A percentile compares a stretch with the other conserved stretches of the same genome.
These are phyloP conservation scores for Knoxdaviesia capensis DNA, from an alignment of 2,329 filamentous ascomycete genomes.

Conservation along the genomic window DNA sequence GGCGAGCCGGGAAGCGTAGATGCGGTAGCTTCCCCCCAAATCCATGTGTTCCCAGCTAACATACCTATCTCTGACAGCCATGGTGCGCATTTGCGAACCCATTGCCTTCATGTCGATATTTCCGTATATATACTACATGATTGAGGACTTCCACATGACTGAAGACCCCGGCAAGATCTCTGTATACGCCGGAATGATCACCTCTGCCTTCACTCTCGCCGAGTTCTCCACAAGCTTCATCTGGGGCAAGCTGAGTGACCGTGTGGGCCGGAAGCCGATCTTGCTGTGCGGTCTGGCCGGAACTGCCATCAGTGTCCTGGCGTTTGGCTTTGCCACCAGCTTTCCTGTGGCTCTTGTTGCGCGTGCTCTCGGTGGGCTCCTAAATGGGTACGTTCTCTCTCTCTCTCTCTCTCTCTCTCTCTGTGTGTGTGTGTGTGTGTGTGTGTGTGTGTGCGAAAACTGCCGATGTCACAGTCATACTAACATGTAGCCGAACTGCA, in stretches of 20 bases:
- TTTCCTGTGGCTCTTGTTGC: conserved; percentile 69
- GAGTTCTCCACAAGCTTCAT: conserved; percentile 85
- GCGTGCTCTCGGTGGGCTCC: conserved; percentile 68
- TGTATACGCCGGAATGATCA: conserved; percentile 88
- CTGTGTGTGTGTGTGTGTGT: too few relatives aligned
- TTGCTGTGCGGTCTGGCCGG: conserved; percentile 76
- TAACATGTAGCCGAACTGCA: conserved; percentile 14
- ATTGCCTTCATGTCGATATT: conserved; percentile 99
- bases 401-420: too few relatives aligned
- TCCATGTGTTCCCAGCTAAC: too few relatives aligned
- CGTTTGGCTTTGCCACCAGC: conserved; percentile 78
- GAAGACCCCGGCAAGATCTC: conserved; percentile 62
- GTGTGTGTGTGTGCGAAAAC: too few relatives aligned
- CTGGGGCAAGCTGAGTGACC: conserved; percentile 87
- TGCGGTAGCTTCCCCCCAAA: too few relatives aligned
- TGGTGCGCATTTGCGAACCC: conserved; percentile 92
- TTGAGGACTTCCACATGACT: conserved; percentile 74
- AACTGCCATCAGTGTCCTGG: conserved; percentile 77
- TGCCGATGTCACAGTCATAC: neutral
- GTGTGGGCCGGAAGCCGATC: conserved; percentile 79
- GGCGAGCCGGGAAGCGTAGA: too few relatives aligned
- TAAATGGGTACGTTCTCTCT: conserved; percentile 56
- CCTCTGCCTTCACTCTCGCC: conserved; percentile 85
- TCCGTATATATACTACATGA: conserved; percentile 96
- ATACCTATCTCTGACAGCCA: conserved; percentile 27